Conservation (phyloP, 306 rosid species). For the Cicer bijugum region DNA sequence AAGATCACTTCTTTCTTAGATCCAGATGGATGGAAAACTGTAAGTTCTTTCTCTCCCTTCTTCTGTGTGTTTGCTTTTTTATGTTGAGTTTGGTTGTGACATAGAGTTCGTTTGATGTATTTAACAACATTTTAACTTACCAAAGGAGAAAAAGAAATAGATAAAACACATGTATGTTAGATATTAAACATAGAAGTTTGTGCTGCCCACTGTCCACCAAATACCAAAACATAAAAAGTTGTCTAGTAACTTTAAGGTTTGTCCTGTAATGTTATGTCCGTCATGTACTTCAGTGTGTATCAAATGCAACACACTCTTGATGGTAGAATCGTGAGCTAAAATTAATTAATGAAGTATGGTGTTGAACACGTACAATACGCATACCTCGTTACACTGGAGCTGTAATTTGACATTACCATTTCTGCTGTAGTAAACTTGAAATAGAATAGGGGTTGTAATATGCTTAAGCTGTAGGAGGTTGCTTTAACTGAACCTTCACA, state of each 20-base stretch:
- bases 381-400: neutral
- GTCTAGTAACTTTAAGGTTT: too few species aligned
- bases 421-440: neutral
- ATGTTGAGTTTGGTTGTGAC: neutral
- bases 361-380: neutral
- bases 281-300: too few species aligned
- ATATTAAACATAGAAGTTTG: too few species aligned
- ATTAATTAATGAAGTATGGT: neutral
- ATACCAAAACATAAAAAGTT: too few species aligned
- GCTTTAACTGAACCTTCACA: slow-evolving; percentile 30
- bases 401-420: neutral
- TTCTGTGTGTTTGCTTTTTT: neutral
- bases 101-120: neutral
- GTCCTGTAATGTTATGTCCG: too few species aligned
- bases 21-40: slow-evolving; percentile 99
- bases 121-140: too few species aligned
- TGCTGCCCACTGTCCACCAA: too few species aligned
- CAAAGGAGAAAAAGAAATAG: too few species aligned
- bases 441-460: neutral
- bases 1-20: slow-evolving; percentile 84
- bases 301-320: too few species aligned
- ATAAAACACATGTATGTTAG: too few species aligned
- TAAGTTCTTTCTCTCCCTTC: slow-evolving; percentile 47
- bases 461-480: slow-evolving; percentile 7
- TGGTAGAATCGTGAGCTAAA: neutral